Base-by-base conservation (phyloP, 2,329 filamentous ascomycete species). In the Aureobasidium sp. region DNA sequence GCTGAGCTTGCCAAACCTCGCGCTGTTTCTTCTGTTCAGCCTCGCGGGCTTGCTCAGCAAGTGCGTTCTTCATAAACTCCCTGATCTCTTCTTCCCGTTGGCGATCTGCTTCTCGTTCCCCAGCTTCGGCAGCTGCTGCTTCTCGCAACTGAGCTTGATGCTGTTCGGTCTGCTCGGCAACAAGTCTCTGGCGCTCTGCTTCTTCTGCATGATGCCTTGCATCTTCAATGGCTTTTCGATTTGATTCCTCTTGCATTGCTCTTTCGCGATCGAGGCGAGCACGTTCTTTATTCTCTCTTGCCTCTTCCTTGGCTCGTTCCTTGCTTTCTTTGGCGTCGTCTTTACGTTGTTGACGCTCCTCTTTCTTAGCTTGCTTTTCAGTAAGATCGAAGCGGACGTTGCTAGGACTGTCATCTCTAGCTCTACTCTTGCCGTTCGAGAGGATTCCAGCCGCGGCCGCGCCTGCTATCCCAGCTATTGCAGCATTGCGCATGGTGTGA, bases 341-440 rank as follows among this genome's bases (percentile, higher is more conserved):
- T 60, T 68, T 71, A 6, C 67, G 68, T 19, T 66, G 69, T 53
- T 74, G 71, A 31, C 71, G 71, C 31, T 71, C 67, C 58, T 81
- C 80, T 57, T 78, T 79, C 31, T 78, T 74, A 37, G 72, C 74
- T 69, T 84, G 81, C 67, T 83, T 81, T 49, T 83, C 74, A 0
- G 81, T 84, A 53, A 84, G 67, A 38, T 80, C 77, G 64, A 85
- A 85, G 58, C 80, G 78, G 8, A 85, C 83, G 62, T 76, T 78
- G 9, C 74, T 74, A 17, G 73, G 68, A 23, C 69, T 47, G 15
- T 64, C 63, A 9, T 71, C 69, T 35, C 67, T 70, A 1, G 64
- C 65, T 17, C 63, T 69, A 40, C 64, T 66, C 54, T 40, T 53
- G 57, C 64, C 62, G 27, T 68, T 65, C 11, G 69, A 68, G 23